Evolutionary conservation across 2,329 filamentous ascomycete genomes (phyloP), one percentile per base, ranked within the genome.

Genomic region (Cladophialophora chaetospira): DNA sequence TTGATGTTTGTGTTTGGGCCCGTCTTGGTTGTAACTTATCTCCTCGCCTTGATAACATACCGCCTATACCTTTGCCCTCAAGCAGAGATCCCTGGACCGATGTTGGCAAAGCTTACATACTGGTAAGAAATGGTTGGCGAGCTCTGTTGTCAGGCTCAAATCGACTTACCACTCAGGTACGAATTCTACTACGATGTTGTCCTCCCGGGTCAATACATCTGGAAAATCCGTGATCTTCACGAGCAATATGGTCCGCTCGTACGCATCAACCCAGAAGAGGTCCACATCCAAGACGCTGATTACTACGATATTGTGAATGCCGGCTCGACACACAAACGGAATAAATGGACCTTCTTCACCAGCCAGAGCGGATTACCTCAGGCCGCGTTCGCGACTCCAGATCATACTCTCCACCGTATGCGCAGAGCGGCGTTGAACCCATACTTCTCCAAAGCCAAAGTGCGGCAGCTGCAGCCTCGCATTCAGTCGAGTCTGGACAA

Each of bases 1-100:
- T 26, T 45, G 38, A 4, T 45, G 17, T 45, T 17, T 11, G 40
- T 36, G 8, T 45, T 43, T 25, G 50, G 50, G 6, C 21, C 50
- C 17, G 26, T 45, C 15, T 36, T 53, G 21, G 36, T 29, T n/a
- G 28, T 44, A 13, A 54, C 49, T 8, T 55, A 55, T 50, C 28
- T 55, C 10, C n/a, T 50, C 28, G 53, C 13, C 40, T 36, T 65
- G 19, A 50, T 49, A 48, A 53, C 65, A 4, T 69, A 68, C 46
- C 66, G 66, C 6, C 52, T 71, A n/a, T 68, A 61, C 29, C 49
- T 69, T 3, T 63, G 62, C 45, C 68, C 68, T 2, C 47, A 68
- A 21, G 61, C 63, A 2, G 62, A 64, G 11, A 66, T 70, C 36
- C 69, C 69, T 0, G 68, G 69, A 1, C 68, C 68, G 45, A n/a